These are phyloP conservation scores for Tricholoma sp. DNA, from an alignment of 768 basidiomycete genomes.

Conservation along the genomic window DNA sequence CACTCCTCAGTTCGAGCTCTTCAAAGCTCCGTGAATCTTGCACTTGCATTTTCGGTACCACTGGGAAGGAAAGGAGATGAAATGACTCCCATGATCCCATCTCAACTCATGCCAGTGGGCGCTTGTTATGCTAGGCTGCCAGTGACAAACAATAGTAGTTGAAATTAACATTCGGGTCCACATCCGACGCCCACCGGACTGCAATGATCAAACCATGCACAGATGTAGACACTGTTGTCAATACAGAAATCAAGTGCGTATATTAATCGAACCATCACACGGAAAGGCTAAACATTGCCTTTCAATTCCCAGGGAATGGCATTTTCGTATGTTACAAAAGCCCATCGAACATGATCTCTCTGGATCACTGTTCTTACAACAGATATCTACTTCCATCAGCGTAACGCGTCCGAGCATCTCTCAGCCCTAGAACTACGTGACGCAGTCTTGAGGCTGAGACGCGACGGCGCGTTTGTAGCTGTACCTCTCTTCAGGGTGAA, in stretches of 20 bases:
- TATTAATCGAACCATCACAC: background rate
- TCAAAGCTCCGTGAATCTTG: background rate
- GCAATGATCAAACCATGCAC: conserved; percentile 19
- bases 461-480: conserved; percentile 75
- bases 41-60: background rate
- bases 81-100: no score
- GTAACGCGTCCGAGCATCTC: conserved; percentile 54
- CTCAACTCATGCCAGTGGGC: no score
- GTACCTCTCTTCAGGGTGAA: conserved; percentile 74
- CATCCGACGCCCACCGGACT: no score
- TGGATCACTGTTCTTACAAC: conserved; percentile 1
- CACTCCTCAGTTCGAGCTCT: background rate
- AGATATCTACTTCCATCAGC: conserved; percentile 81
- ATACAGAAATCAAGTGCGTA: conserved; percentile 56
- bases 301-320: conserved; percentile 56
- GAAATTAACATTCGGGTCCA: no score
- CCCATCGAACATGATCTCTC: background rate
- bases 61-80: background rate
- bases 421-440: conserved; percentile 67
- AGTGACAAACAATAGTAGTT: no score
- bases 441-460: conserved; percentile 62
- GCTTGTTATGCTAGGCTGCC: no score
- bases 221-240: conserved; percentile 53
- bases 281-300: background rate
- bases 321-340: conserved; percentile 54